Evolutionary conservation across 495 filamentous ascomycete species (phyloP).

Genomic region (Cladorrhinum samala): DNA sequence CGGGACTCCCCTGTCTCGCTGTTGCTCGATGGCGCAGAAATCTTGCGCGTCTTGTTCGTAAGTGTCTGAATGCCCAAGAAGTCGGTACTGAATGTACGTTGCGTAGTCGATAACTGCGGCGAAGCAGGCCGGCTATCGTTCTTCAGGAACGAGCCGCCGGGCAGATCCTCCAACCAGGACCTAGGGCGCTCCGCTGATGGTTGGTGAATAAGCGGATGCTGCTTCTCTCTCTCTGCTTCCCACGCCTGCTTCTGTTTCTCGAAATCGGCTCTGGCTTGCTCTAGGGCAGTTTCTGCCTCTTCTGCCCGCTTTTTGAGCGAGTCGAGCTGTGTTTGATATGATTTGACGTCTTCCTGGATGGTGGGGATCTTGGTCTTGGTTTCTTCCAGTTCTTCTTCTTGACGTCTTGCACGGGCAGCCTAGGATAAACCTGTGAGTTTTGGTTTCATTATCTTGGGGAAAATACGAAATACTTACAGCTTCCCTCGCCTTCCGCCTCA

Average conservation of each 20-base stretch:
- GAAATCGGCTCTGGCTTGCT: constrained; percentile 40
- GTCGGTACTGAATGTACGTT: constrained; percentile 44
- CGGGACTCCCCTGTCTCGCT: constrained; percentile 30
- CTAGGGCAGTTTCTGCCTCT: constrained; percentile 57
- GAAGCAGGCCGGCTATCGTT: constrained; percentile 42
- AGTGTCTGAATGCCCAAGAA: constrained; percentile 39
- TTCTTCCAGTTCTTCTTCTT: constrained; percentile 79
- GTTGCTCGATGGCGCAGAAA: constrained; percentile 40
- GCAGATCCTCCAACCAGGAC: constrained; percentile 63
- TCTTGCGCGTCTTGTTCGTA: constrained; percentile 38
- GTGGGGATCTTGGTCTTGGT: constrained; percentile 57
- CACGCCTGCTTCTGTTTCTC: constrained; percentile 53
- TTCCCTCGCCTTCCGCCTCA: constrained; percentile 81
- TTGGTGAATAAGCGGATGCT: constrained; percentile 54
- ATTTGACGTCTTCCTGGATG: constrained; percentile 47
- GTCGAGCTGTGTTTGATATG: constrained; percentile 58
- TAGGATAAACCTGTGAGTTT: constrained; percentile 29
- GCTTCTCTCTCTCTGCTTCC: constrained; percentile 63
- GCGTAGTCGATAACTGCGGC: constrained; percentile 35
- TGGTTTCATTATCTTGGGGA: constrained; percentile 12
- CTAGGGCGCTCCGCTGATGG: constrained; percentile 62
- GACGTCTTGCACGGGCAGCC: constrained; percentile 66
- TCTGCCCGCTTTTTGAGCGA: constrained; percentile 56
- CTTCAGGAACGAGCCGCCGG: constrained; percentile 30
- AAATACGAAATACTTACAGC: constrained; percentile 47